phyloP scores from a whole-genome alignment of 805 yeast species.

The Starmera caribaea region DNA sequence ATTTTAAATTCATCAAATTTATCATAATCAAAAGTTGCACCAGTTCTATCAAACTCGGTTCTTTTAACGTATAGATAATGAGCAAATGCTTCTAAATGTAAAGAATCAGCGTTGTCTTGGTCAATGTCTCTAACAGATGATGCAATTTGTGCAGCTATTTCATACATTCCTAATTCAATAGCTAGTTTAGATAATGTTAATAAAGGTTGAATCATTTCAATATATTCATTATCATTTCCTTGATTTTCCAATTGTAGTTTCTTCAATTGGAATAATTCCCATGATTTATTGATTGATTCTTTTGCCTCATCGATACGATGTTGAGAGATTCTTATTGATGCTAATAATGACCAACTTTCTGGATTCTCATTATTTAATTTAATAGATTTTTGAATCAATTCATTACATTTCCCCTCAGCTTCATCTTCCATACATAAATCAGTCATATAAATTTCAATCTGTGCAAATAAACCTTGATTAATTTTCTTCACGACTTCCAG shows the following conservation, averaged over 20 bases:
- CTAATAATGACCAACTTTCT: slow-evolving; percentile 73
- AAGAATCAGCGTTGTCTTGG: slow-evolving; percentile 75
- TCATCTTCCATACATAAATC: slow-evolving; percentile 90
- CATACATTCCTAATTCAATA: slow-evolving; percentile 68
- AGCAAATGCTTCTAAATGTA: slow-evolving; percentile 77
- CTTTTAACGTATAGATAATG: slow-evolving; percentile 40
- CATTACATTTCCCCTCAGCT: slow-evolving; percentile 77
- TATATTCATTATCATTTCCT: slow-evolving; percentile 38
- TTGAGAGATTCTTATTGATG: slow-evolving; percentile 87
- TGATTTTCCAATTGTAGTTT: slow-evolving; percentile 39
- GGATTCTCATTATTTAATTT: slow-evolving; percentile 46
- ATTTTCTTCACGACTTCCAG: slow-evolving; percentile 38
- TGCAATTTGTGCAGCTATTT: slow-evolving; percentile 56
- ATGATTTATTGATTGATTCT: slow-evolving; percentile 54
- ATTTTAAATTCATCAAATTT: slow-evolving; percentile 13
- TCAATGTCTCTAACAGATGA: slow-evolving; percentile 63
- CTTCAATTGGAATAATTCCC: slow-evolving; percentile 55
- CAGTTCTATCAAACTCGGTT: slow-evolving; percentile 12
- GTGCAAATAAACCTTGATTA: slow-evolving; percentile 70
- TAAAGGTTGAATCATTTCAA: slow-evolving; percentile 66
- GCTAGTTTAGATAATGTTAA: slow-evolving; percentile 64
- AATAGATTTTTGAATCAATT: slow-evolving; percentile 55
- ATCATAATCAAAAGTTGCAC: slow-evolving; percentile 14
- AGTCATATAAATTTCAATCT: slow-evolving; percentile 96
- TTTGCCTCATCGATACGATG: slow-evolving; percentile 65